phyloP scores from a whole-genome alignment of 2,329 filamentous ascomycete species.

The Ceratocystiopsis brevicomis region DNA sequence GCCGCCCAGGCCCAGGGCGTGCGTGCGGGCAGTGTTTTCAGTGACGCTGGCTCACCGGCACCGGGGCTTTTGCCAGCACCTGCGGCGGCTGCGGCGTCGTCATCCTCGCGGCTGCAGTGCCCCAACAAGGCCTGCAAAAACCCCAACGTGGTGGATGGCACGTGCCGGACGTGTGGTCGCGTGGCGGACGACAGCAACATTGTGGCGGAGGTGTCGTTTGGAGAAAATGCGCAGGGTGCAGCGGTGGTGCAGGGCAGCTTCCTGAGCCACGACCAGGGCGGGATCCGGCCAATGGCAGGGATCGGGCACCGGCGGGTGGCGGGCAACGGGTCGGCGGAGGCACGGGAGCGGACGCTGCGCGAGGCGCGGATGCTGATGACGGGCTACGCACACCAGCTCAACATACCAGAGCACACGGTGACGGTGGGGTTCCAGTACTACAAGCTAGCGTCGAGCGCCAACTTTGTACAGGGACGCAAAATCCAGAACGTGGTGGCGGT shows the following conservation, averaged over 20 bases:
- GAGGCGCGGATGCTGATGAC: conserved; percentile 40
- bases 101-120: conserved; percentile 23
- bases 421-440: conserved; percentile 54
- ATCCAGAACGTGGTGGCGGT: conserved; percentile 76
- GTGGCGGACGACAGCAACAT: conserved; percentile 76
- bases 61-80: not conserved
- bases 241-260: conserved; percentile 83
- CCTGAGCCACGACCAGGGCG: conserved; percentile 69
- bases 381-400: conserved; percentile 40
- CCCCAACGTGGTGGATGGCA: conserved; percentile 42
- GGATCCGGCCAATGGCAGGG: conserved; percentile 44
- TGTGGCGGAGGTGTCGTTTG: conserved; percentile 79
- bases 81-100: conserved; percentile 9
- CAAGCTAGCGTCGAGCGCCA: conserved; percentile 53
- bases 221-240: conserved; percentile 68
- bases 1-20: conserved; percentile 3
- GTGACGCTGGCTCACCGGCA: not conserved
- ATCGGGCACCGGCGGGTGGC: conserved; percentile 41
- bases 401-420: conserved; percentile 40
- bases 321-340: conserved; percentile 32
- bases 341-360: conserved; percentile 40
- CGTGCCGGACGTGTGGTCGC: conserved; percentile 70
- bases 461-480: conserved; percentile 72
- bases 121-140: conserved; percentile 42
- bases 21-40: conserved; percentile 2